Percentiles rank a stretch among this genome's conserved stretches.
Evolutionary conservation across 768 basidiomycete genomes (phyloP).

Genomic region (Inosperma sp.): DNA sequence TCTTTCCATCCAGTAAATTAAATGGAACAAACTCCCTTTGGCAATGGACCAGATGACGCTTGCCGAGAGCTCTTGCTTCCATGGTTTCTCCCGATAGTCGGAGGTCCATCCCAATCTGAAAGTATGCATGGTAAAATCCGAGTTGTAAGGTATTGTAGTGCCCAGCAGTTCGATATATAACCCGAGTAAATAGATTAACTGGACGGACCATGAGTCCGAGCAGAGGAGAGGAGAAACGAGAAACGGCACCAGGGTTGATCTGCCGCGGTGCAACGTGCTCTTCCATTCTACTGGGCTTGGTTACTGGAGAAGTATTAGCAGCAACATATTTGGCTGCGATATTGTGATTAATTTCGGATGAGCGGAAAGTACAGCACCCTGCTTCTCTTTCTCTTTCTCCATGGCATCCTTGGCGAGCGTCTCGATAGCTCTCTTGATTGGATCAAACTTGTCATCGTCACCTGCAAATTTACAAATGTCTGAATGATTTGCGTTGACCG

Average conservation of each 20-base stretch:
- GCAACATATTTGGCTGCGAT: too few species aligned
- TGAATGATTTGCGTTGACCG: not conserved
- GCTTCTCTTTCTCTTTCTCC: not conserved
- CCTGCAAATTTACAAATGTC: not conserved
- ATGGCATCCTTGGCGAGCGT: not conserved
- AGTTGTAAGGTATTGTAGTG: not conserved
- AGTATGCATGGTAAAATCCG: not conserved
- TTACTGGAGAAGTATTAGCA: not conserved
- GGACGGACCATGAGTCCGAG: not conserved
- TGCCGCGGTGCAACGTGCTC: too few species aligned
- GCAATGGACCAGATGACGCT: not conserved
- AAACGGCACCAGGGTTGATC: too few species aligned
- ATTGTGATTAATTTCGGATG: not conserved
- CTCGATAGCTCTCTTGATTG: not conserved
- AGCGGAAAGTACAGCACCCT: too few species aligned
- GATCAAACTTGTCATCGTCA: not conserved
- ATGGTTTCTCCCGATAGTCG: constrained; percentile 18
- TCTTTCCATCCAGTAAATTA: not conserved
- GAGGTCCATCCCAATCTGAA: not conserved
- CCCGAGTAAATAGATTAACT: not conserved
- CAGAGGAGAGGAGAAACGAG: too few species aligned
- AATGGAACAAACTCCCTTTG: not conserved
- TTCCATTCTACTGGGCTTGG: not conserved
- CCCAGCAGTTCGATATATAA: not conserved
- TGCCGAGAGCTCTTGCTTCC: not conserved